phyloP scores from a whole-genome alignment of 441 rosid genomes.

The Brassica balearica region DNA sequence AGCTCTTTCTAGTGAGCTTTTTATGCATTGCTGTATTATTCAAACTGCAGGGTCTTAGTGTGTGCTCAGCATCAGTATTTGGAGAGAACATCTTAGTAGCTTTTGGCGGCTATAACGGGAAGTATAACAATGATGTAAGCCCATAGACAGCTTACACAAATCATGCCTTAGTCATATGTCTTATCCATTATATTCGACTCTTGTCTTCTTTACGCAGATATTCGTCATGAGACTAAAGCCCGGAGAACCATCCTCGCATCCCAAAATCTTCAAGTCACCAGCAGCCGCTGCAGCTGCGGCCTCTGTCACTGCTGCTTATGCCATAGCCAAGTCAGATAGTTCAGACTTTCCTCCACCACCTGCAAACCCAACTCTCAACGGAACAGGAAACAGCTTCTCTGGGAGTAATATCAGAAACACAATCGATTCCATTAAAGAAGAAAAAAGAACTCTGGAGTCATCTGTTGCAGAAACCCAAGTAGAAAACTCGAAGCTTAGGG shows the following conservation, averaged over 20 bases:
- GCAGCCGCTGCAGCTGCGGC: constrained; percentile 99
- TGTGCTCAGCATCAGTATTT: constrained; percentile 68
- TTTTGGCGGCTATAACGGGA: constrained; percentile 98
- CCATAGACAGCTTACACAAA: constrained; percentile 5
- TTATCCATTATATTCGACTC: constrained; percentile 20
- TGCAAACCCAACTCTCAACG: constrained; percentile 49
- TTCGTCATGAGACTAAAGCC: constrained; percentile 82
- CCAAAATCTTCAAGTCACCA: constrained; percentile 88
- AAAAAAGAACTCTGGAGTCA: constrained; percentile 62
- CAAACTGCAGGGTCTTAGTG: constrained; percentile 87
- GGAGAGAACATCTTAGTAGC: constrained; percentile 83
- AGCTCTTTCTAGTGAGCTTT: constrained; percentile 23
- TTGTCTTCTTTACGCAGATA: constrained; percentile 54
- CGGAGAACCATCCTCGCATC: constrained; percentile 59
- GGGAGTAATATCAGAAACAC: constrained; percentile 52
- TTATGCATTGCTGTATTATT: constrained; percentile 9
- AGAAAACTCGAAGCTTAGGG: constrained; percentile 67
- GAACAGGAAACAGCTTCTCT: constrained; percentile 44
- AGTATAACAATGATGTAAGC: constrained; percentile 87
- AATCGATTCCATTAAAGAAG: constrained; percentile 71
- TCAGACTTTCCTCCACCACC: constrained; percentile 56
- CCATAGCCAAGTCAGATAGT: constrained; percentile 86
- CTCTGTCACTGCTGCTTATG: constrained; percentile 95
- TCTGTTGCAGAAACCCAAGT: constrained; percentile 62
- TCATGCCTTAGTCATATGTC: constrained; percentile 11